Conservation (phyloP, 176 grass and related monocot genomes). For the Themeda triandra region DNA sequence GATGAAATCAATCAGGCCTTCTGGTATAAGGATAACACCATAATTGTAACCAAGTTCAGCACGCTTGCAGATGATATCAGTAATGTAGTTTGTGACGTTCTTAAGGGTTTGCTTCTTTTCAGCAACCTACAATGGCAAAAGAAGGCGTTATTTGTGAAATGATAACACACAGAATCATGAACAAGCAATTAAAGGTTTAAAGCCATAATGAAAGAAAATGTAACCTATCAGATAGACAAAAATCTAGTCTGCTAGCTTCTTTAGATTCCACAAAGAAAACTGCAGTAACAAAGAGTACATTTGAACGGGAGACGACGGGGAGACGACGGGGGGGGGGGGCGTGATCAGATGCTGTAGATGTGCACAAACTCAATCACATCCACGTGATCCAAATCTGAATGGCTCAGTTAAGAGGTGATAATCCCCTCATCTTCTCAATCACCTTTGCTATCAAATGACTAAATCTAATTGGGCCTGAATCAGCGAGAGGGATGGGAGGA, state of each 20-base stretch:
- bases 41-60: slow-evolving; percentile 95
- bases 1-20: slow-evolving; percentile 97
- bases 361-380: not conserved
- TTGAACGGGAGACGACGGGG: too few species aligned
- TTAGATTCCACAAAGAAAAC: not conserved
- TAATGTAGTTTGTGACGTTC: slow-evolving; percentile 92
- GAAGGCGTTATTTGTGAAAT: not conserved
- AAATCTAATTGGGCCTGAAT: not conserved
- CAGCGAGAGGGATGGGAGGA: not conserved
- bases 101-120: slow-evolving; percentile 88
- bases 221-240: not conserved
- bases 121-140: slow-evolving; percentile 58
- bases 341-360: not conserved
- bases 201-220: not conserved
- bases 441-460: not conserved
- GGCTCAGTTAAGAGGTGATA: not conserved
- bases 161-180: not conserved
- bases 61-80: slow-evolving; percentile 85
- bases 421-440: not conserved
- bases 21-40: slow-evolving; percentile 94
- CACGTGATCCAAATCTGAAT: not conserved
- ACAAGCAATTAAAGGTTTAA: not conserved
- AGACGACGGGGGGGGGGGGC: too few species aligned
- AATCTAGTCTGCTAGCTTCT: not conserved
- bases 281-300: too few species aligned